A percentile compares a stretch with the other conserved stretches of the same genome.
Evolutionary conservation across 164 flowering plant species (phyloP).

Genomic region (Taxillus chinensis): DNA sequence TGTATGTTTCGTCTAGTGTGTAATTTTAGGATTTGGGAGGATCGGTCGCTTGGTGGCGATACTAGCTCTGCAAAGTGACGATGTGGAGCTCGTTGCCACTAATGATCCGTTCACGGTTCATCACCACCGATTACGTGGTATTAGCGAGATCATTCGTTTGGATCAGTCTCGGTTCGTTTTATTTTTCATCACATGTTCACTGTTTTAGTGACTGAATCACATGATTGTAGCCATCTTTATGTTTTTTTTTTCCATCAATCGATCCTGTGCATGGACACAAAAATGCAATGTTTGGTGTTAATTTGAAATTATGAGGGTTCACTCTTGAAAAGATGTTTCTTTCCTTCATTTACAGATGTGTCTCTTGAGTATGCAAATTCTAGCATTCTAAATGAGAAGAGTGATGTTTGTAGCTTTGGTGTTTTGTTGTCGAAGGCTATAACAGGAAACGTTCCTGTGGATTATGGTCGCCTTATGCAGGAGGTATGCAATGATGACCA

Average conservation of each 20-base stretch:
- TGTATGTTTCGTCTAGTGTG: background rate
- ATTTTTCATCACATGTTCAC: no score
- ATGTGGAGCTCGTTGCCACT: constrained; percentile 4
- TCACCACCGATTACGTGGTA: constrained; percentile 2
- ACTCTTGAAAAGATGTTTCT: background rate
- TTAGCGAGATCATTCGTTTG: no score
- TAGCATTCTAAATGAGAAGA: constrained; percentile 81
- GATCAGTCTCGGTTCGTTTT: no score
- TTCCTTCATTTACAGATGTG: constrained; percentile 36
- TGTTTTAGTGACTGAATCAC: no score
- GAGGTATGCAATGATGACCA: constrained; percentile 43
- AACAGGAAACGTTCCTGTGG: constrained; percentile 86
- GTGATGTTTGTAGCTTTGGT: constrained; percentile 89
- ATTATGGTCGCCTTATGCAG: constrained; percentile 53
- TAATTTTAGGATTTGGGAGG: background rate
- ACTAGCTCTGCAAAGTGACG: constrained; percentile 2
- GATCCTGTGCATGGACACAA: no score
- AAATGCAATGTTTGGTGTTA: no score
- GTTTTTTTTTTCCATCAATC: no score
- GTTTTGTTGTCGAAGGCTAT: constrained; percentile 77
- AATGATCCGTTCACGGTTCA: constrained; percentile 2
- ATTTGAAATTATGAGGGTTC: background rate
- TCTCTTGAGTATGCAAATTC: constrained; percentile 95
- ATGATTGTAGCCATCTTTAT: no score
- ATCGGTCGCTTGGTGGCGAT: constrained; percentile 4